Conservation (phyloP, 78 protist genomes). For the Salpingoeca rosetta region DNA sequence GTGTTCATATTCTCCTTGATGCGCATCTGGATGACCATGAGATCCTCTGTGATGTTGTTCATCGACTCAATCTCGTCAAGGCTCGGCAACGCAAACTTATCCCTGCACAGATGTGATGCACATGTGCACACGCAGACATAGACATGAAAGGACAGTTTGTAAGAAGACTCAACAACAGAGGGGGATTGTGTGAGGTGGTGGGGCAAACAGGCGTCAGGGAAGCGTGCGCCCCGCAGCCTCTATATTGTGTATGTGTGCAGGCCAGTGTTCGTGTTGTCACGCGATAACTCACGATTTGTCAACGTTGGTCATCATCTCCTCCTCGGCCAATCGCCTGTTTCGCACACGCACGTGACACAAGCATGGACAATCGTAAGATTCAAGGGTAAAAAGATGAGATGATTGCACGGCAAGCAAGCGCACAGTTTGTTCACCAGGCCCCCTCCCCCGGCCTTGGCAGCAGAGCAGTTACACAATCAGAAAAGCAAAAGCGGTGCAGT, state of each 20-base stretch:
- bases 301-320: slow-evolving; percentile 19
- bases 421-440: background rate
- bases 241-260: too few relatives aligned
- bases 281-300: background rate
- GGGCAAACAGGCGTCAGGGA: background rate
- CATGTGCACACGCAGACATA: background rate
- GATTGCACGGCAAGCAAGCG: background rate
- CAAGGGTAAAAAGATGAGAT: background rate
- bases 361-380: background rate
- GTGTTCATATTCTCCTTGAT: slow-evolving; percentile 36
- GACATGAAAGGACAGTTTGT: background rate
- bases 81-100: background rate
- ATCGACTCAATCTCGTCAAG: background rate
- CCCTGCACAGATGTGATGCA: too few relatives aligned
- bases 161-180: background rate
- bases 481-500: background rate
- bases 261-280: slow-evolving; percentile 9
- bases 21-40: slow-evolving; percentile 39
- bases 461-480: too few relatives aligned
- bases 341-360: background rate
- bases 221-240: too few relatives aligned
- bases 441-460: background rate
- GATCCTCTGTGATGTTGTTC: background rate
- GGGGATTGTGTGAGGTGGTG: background rate
- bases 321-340: background rate